Base-by-base conservation (phyloP, 768 basidiomycete genomes). In the Xerocomellus amylosporus region DNA sequence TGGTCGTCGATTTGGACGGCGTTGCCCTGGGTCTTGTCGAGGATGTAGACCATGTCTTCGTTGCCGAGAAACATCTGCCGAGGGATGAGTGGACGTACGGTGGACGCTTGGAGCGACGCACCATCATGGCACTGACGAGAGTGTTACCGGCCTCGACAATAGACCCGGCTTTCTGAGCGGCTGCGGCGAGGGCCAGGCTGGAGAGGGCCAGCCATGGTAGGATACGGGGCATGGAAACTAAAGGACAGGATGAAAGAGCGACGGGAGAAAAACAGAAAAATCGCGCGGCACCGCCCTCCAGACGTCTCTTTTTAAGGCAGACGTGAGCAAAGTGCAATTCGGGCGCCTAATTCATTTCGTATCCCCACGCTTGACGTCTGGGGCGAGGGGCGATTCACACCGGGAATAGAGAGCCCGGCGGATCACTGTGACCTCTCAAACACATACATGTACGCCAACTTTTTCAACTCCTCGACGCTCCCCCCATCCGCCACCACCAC, bases 401-500 rank as follows among this genome's bases (percentile, higher is more conserved):
- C n/a, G n/a, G n/a, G n/a, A n/a, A n/a, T n/a, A n/a, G n/a, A n/a
- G n/a, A n/a, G n/a, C n/a, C n/a, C n/a, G n/a, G n/a, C n/a, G n/a
- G n/a, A n/a, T n/a, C n/a, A n/a, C n/a, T n/a, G n/a, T n/a, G n/a
- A n/a, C n/a, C 58, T 80, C 77, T 94, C 91, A 66, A 93, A 98
- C 20, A 98, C 75, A 72, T 96, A 99, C 77, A 99, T 73, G 77
- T 99, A 98, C 38, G 94, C 96, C 67, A 93, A 67, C 69, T 79
- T 79, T 74, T 89, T 88, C 75, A 98, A 73, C 52, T 84, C 83
- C n/a, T 71, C 78, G 28, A 95, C 90, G 65, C 90, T 92, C 69
- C 88, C 83, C 55, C 70, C 77, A 65, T 96, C 92, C 4, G 94
- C 94, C 70, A 81, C 85, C 10, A 97, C 94, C 4, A 95, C 94